phyloP scores from a whole-genome alignment of 2,329 filamentous ascomycete genomes.

The Talaromyces islandicus region DNA sequence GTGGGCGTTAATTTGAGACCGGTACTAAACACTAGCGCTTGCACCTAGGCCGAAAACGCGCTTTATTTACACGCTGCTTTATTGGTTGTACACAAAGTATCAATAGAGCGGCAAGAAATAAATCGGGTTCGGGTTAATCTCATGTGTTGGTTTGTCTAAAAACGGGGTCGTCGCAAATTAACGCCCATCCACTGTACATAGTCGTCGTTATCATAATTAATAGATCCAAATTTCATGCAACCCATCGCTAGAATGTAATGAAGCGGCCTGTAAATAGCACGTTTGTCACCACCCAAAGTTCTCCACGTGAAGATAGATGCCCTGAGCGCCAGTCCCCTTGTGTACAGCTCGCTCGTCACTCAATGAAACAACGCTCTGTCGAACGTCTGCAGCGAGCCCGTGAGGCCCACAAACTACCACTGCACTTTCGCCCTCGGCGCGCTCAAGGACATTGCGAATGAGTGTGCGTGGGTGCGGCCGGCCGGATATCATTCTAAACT shows the following conservation, averaged over 20 bases:
- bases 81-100: background rate
- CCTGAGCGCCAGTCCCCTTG: slow-evolving; percentile 61
- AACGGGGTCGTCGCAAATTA: too few relatives aligned
- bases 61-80: background rate
- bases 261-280: background rate
- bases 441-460: slow-evolving; percentile 51
- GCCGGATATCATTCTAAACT: slow-evolving; percentile 28
- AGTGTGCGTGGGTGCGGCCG: slow-evolving; percentile 48
- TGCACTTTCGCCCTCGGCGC: slow-evolving; percentile 56
- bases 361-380: slow-evolving; percentile 49
- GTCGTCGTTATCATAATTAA: background rate
- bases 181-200: too few relatives aligned
- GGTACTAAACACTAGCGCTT: background rate
- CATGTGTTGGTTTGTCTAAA: background rate
- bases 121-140: too few relatives aligned
- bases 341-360: slow-evolving; percentile 62
- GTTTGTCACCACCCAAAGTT: slow-evolving; percentile 7
- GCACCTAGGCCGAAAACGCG: background rate
- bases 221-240: background rate
- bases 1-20: background rate
- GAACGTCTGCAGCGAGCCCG: slow-evolving; percentile 50
- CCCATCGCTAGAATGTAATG: background rate
- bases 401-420: slow-evolving; percentile 58
- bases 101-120: too few relatives aligned
- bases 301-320: slow-evolving; percentile 56